Evolutionary conservation across 257 asterid genomes (phyloP).

Genomic region (Solanum neorickii): DNA sequence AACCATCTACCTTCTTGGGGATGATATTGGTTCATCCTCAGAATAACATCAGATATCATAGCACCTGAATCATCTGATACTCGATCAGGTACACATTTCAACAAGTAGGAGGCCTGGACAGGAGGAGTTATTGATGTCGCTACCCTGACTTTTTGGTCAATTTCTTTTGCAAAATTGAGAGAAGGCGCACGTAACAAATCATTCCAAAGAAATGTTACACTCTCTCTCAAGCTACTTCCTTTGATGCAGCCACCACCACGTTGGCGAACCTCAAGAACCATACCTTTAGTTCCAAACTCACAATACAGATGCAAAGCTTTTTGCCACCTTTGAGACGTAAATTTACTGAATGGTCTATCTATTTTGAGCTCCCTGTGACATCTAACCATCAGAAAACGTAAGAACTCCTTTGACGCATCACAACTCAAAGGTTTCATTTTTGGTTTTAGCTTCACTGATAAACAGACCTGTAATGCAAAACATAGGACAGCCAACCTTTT

Average conservation of each 20-base stretch:
- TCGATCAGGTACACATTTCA: conserved; percentile 82
- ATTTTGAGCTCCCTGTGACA: conserved; percentile 70
- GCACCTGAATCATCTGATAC: conserved; percentile 92
- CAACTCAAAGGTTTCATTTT: conserved; percentile 6
- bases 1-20: conserved; percentile 96
- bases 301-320: conserved; percentile 71
- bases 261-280: conserved; percentile 50
- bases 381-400: conserved; percentile 51
- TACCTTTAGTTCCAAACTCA: conserved; percentile 82
- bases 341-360: conserved; percentile 35
- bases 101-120: conserved; percentile 68
- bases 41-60: conserved; percentile 82
- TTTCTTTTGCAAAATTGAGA: conserved; percentile 41
- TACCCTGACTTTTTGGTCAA: conserved; percentile 27
- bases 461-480: conserved; percentile 38
- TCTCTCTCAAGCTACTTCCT: conserved; percentile 37
- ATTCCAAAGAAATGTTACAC: conserved; percentile 56
- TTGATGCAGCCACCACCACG: conserved; percentile 48
- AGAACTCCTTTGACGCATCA: conserved; percentile 37
- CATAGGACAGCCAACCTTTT: neutral
- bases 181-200: conserved; percentile 72
- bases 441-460: conserved; percentile 38
- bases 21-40: conserved; percentile 65
- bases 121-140: conserved; percentile 86
- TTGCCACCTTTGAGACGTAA: conserved; percentile 45